phyloP scores from a whole-genome alignment of 345 rosid species.

The Noccaea bulbosa region DNA sequence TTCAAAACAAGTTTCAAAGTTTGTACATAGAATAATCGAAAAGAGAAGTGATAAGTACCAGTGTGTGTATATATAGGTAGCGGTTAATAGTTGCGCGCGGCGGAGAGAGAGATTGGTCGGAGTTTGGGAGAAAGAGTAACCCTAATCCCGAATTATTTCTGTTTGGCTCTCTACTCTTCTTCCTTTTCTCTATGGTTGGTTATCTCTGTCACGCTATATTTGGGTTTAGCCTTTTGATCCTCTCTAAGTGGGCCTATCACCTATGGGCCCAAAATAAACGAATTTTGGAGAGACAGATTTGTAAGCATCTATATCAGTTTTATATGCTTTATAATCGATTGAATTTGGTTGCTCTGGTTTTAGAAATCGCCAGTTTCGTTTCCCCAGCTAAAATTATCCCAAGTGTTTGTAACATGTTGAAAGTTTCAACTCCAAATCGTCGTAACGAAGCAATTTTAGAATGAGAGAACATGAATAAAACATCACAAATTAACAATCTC shows the following conservation, averaged over 20 bases:
- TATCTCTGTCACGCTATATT: background rate
- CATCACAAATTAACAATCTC: background rate
- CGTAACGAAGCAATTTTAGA: background rate
- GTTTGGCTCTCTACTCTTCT: slow-evolving; percentile 37
- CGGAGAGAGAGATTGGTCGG: slow-evolving; percentile 41
- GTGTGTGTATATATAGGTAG: slow-evolving; percentile 15
- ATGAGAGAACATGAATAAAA: background rate
- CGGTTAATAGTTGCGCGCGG: slow-evolving; percentile 40
- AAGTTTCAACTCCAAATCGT: background rate
- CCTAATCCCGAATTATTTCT: slow-evolving; percentile 46
- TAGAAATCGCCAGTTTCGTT: too few species aligned
- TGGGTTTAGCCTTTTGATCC: slow-evolving; percentile 8
- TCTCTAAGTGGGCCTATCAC: background rate
- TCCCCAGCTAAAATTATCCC: too few species aligned
- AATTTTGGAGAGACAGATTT: too few species aligned
- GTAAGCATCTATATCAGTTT: background rate
- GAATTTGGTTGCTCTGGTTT: too few species aligned
- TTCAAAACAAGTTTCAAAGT: background rate
- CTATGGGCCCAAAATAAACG: background rate
- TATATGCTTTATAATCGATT: background rate
- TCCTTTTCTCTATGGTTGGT: background rate
- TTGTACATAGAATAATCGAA: background rate
- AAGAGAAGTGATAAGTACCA: slow-evolving; percentile 1
- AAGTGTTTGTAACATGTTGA: background rate
- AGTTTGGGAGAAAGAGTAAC: slow-evolving; percentile 47